Percentiles rank a stretch among this genome's conserved stretches.
Conservation (phyloP, 345 rosid genomes). For the Eucalyptus cloeziana region DNA sequence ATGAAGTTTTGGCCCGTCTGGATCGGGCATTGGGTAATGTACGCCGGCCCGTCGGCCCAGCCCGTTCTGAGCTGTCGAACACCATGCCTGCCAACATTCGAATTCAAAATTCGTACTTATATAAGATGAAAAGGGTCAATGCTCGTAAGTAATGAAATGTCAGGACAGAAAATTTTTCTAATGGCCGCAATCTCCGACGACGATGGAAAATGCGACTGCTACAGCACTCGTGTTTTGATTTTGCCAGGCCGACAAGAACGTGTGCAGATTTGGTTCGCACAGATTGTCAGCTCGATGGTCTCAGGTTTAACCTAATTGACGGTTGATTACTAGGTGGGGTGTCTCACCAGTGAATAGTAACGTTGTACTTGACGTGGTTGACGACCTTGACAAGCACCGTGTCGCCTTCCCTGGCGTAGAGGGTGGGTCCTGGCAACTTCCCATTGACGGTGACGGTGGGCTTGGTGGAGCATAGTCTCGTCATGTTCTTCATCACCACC, state of each 20-base stretch:
- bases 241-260: not conserved
- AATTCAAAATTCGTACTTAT: not conserved
- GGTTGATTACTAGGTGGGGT: not conserved
- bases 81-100: constrained; percentile 48
- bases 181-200: not conserved
- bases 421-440: constrained; percentile 40
- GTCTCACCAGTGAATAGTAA: constrained; percentile 51
- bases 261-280: not conserved
- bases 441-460: constrained; percentile 30
- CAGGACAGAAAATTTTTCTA: not conserved
- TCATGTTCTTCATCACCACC: constrained; percentile 28
- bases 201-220: not conserved
- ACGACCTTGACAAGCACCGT: constrained; percentile 40
- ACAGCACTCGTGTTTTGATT: not conserved
- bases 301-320: not conserved
- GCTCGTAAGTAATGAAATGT: not conserved
- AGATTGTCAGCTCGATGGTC: not conserved
- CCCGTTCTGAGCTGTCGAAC: constrained; percentile 62
- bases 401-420: constrained; percentile 45
- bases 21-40: constrained; percentile 73
- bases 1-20: constrained; percentile 41
- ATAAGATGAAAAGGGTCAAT: not conserved
- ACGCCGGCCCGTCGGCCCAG: constrained; percentile 85
- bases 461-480: constrained; percentile 26
- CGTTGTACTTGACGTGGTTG: constrained; percentile 49